Base-by-base conservation (phyloP, 371 early-diverging fungal species). In the Lichtheimia corymbifera region DNA sequence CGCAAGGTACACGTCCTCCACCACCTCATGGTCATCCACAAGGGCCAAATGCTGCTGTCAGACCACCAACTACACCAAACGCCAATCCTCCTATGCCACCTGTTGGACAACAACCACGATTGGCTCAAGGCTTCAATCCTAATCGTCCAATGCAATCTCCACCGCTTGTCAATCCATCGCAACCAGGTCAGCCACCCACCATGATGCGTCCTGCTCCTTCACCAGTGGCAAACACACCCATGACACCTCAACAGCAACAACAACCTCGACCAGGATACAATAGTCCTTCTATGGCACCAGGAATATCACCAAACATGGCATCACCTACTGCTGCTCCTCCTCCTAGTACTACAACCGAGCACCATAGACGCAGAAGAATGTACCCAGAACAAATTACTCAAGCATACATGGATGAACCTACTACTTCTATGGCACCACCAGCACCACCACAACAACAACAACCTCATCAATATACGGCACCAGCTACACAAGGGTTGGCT, bases 371-470 rank as follows among this genome's bases (percentile, higher is more conserved):
- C 40, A 86, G 84, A 70, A 70, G 88, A 55, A 76, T 84, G 79
- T 88, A 88, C 69, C 88, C 88, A n/a, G 69, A 81, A 24, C 80
- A 82, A 61, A 81, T 79, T 24, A 67, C 73, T 18, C 68, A 74
- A 28, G 80, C 78, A 7, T 79, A 79, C 57, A 71, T 75, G 50
- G 79, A 81, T 7, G 64, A 72, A 22, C 59, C 64, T 4, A 28
- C 62, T 50, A 49, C 59, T 40, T 47, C 52, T 35, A 64, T 64
- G 9, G 59, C 58, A 18, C 56, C 49, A 51, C 50, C 59, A 14
- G 55, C 27, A 11, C 65, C 47, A 45, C 64, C 49, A 58, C 62
- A 25, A 40, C 76, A 63, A 25, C 74, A 66, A 55, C 57, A 5
- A 27, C 59, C 63, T 28, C 63, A 55, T 11, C 75, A 73, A 50